Percentiles rank a stretch among this genome's conserved stretches.
phyloP scores from a whole-genome alignment of 768 basidiomycete genomes.

The Epithele typhae region DNA sequence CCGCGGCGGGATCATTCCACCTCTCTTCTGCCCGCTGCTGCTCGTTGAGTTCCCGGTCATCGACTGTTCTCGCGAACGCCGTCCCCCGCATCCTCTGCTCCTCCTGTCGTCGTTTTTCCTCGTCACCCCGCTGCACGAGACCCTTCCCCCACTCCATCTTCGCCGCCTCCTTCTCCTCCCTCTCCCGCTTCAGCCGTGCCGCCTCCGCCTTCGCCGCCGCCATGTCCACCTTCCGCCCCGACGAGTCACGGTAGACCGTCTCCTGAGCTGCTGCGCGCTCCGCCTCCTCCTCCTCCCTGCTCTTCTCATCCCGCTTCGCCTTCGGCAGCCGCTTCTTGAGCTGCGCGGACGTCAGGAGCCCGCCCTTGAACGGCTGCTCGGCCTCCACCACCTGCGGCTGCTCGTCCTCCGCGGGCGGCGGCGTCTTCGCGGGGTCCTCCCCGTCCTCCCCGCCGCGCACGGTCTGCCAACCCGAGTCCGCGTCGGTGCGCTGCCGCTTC shows the following conservation, averaged over 20 bases:
- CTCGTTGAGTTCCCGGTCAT: slow-evolving; percentile 84
- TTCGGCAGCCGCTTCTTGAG: slow-evolving; percentile 59
- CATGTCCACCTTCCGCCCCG: slow-evolving; percentile 85
- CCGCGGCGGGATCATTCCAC: slow-evolving; percentile 98
- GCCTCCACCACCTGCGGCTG: slow-evolving; percentile 56
- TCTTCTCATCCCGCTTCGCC: slow-evolving; percentile 29
- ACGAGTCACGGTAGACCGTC: slow-evolving; percentile 91
- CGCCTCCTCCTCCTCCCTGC: slow-evolving; percentile 37
- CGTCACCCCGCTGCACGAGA: slow-evolving; percentile 80
- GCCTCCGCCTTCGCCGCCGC: slow-evolving; percentile 84
- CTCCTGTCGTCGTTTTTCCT: slow-evolving; percentile 59
- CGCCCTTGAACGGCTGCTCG: slow-evolving; percentile 54
- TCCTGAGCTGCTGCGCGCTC: slow-evolving; percentile 69
- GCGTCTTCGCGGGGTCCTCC: slow-evolving; percentile 35
- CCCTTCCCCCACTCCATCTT: slow-evolving; percentile 99
- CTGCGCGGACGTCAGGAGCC: slow-evolving; percentile 73
- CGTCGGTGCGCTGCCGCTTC: slow-evolving; percentile 51
- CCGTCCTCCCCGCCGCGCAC: slow-evolving; percentile 56
- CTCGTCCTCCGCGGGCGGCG: slow-evolving; percentile 60
- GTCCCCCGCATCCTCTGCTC: slow-evolving; percentile 62
- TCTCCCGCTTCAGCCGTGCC: slow-evolving; percentile 71
- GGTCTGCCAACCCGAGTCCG: slow-evolving; percentile 64
- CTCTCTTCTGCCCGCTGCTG: slow-evolving; percentile 74
- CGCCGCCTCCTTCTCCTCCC: slow-evolving; percentile 79
- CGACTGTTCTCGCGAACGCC: slow-evolving; percentile 72